These are phyloP conservation scores for Parastagonospora nodorum DNA, from an alignment of 2,329 filamentous ascomycete genomes.

Conservation along the genomic window DNA sequence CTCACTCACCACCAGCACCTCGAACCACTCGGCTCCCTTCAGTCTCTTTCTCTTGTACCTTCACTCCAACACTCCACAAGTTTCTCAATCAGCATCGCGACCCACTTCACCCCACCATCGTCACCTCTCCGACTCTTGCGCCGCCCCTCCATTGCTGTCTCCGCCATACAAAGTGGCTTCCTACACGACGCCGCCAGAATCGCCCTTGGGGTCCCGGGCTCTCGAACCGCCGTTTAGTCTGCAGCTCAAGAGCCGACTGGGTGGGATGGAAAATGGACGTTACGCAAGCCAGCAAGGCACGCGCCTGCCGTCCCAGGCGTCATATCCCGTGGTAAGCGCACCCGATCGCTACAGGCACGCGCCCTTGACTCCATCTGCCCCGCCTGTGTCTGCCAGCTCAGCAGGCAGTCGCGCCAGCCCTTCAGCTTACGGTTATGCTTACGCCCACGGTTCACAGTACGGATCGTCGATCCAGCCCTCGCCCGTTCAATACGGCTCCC, in stretches of 20 bases:
- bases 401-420: constrained; percentile 46
- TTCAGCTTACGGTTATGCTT: constrained; percentile 56
- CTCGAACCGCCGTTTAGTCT: constrained; percentile 63
- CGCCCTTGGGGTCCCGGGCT: constrained; percentile 67
- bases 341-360: constrained; percentile 56
- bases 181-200: constrained; percentile 65
- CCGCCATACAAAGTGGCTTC: constrained; percentile 66
- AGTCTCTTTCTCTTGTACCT: constrained; percentile 15
- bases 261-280: constrained; percentile 78
- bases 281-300: constrained; percentile 60
- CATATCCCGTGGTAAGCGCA: constrained; percentile 52
- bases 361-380: constrained; percentile 49
- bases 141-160: constrained; percentile 12
- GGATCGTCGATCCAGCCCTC: constrained; percentile 58
- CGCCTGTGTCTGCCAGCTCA: constrained; percentile 49
- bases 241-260: constrained; percentile 57
- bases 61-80: constrained; percentile 1
- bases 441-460: constrained; percentile 54
- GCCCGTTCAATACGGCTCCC: constrained; percentile 64
- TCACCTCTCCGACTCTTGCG: constrained; percentile 18
- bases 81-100: constrained; percentile 15
- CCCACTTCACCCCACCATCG: constrained; percentile 10
- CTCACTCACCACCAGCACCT: constrained; percentile 18
- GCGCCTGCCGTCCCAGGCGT: constrained; percentile 51
- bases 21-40: constrained; percentile 15